Conservation (phyloP, 2,329 filamentous ascomycete genomes). For the Scedosporium aurantiacum region DNA sequence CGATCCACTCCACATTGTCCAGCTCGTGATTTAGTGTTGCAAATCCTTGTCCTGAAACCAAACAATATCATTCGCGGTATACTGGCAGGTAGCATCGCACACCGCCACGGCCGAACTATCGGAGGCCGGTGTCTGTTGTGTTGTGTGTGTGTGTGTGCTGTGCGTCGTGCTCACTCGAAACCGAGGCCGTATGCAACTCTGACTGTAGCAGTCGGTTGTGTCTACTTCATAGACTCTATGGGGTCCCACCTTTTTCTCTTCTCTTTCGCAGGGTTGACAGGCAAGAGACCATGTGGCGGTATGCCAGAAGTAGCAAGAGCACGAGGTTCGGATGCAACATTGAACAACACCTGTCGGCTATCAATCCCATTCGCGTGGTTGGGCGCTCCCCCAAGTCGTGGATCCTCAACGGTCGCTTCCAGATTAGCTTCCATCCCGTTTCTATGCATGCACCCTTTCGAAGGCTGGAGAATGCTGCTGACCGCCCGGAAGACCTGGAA, state of each 20-base stretch:
- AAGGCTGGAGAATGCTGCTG: neutral
- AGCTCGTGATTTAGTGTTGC: neutral
- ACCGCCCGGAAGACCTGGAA: neutral
- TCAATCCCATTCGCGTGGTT: neutral
- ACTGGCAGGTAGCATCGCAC: neutral
- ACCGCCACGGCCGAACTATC: neutral
- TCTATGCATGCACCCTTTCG: slow-evolving; percentile 5
- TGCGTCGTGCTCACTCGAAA: no score
- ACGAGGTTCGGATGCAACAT: neutral
- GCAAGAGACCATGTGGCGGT: neutral
- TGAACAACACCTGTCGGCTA: slow-evolving; percentile 1
- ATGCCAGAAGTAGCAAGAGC: neutral
- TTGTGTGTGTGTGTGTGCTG: no score
- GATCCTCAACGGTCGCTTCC: neutral
- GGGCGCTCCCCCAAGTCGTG: neutral
- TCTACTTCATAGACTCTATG: neutral
- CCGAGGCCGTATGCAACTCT: no score
- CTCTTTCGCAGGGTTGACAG: neutral
- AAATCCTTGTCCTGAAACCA: neutral
- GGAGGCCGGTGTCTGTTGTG: neutral
- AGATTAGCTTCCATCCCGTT: neutral
- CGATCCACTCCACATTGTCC: neutral
- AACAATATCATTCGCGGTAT: neutral
- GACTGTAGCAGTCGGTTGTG: neutral
- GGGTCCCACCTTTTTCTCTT: neutral